Evolutionary conservation across 1,284 basidiomycete genomes (phyloP).

Genomic region (Athelia sp.): DNA sequence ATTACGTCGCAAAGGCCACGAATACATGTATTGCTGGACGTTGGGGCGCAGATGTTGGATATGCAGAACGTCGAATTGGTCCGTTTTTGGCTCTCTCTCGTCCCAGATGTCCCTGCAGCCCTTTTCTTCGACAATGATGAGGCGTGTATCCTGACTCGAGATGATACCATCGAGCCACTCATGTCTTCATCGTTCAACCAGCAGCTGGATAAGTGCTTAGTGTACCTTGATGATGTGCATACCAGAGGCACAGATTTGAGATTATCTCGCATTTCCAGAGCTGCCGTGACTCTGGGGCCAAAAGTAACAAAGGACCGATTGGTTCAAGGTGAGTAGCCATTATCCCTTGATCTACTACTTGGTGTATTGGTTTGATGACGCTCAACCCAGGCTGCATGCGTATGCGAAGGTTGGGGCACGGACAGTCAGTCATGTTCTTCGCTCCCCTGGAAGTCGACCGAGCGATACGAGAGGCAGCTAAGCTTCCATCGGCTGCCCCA

Average conservation of each 20-base stretch:
- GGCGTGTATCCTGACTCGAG: conserved; percentile 34
- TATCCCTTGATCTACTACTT: background rate
- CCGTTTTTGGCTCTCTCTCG: conserved; percentile 32
- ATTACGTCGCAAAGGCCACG: conserved; percentile 27
- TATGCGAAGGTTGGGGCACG: conserved; percentile 44
- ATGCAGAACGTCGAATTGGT: conserved; percentile 37
- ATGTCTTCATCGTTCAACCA: conserved; percentile 36
- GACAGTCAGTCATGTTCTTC: conserved; percentile 46
- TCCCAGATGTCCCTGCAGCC: conserved; percentile 28
- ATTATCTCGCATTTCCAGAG: conserved; percentile 36
- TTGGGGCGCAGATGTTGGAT: conserved; percentile 56
- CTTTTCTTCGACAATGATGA: conserved; percentile 47
- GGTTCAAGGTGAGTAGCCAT: conserved; percentile 38
- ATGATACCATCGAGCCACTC: conserved; percentile 34
- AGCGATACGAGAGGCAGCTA: conserved; percentile 27
- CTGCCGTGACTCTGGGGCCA: conserved; percentile 48
- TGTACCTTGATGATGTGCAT: conserved; percentile 56
- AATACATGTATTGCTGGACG: conserved; percentile 45
- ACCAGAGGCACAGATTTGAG: conserved; percentile 55
- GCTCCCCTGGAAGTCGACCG: conserved; percentile 42
- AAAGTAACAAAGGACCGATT: conserved; percentile 51
- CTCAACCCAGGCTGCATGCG: conserved; percentile 39
- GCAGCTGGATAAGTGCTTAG: conserved; percentile 37
- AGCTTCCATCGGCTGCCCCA: conserved; percentile 9
- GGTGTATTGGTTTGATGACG: conserved; percentile 18